Evolutionary conservation across 169 alveolate species (phyloP).

Genomic region (Cryptosporidium tyzzeri): DNA sequence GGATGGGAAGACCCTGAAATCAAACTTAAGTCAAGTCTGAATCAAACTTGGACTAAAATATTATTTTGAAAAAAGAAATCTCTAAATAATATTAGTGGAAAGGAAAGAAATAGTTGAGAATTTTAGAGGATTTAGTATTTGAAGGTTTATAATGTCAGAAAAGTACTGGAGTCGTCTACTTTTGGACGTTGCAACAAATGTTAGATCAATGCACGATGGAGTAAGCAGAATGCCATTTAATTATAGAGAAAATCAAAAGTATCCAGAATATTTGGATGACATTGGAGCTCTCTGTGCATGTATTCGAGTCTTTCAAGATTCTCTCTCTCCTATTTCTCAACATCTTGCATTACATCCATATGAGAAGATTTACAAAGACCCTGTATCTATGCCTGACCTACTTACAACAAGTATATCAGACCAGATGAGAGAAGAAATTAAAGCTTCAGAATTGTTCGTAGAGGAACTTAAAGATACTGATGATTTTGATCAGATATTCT

Average conservation of each 20-base stretch:
- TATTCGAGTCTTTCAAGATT: slow-evolving; percentile 57
- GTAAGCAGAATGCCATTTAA: slow-evolving; percentile 44
- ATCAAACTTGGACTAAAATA: too few species aligned
- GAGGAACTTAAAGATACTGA: slow-evolving; percentile 1
- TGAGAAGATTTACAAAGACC: slow-evolving; percentile 72
- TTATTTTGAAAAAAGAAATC: too few species aligned
- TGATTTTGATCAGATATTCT: neutral
- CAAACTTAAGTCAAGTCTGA: too few species aligned
- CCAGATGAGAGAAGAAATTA: slow-evolving; percentile 57
- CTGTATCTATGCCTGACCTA: slow-evolving; percentile 60
- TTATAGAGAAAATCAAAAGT: slow-evolving; percentile 28
- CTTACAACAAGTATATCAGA: slow-evolving; percentile 60
- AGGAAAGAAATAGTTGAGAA: neutral
- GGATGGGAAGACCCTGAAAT: neutral
- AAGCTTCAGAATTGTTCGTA: slow-evolving; percentile 18
- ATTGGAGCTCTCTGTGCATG: slow-evolving; percentile 75
- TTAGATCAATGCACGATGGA: slow-evolving; percentile 59
- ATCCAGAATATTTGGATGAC: slow-evolving; percentile 69
- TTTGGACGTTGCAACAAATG: slow-evolving; percentile 41
- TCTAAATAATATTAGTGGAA: neutral
- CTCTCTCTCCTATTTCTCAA: slow-evolving; percentile 61
- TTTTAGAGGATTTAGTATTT: neutral
- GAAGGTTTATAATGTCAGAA: slow-evolving; percentile 7
- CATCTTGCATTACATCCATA: slow-evolving; percentile 51
- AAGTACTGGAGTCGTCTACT: slow-evolving; percentile 50